A percentile compares a stretch with the other conserved stretches of the same genome.
Conservation (phyloP, 306 rosid genomes). For the Neltuma alba region DNA sequence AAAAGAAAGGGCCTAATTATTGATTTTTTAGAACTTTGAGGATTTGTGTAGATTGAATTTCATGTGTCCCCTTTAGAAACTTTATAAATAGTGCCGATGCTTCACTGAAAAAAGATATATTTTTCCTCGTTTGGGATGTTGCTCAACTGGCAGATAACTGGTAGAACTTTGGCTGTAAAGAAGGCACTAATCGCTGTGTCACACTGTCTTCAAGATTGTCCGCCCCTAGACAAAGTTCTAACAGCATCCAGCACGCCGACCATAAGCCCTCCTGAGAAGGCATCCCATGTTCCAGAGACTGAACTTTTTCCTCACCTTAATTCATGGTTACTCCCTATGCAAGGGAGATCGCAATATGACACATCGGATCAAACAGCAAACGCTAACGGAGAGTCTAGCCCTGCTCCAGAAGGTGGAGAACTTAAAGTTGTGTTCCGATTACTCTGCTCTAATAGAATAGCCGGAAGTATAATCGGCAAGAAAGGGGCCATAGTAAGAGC, state of each 20-base stretch:
- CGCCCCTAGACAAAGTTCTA: constrained; percentile 38
- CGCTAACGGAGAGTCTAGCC: constrained; percentile 32
- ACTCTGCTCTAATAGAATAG: constrained; percentile 58
- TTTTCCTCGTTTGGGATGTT: constrained; percentile 33
- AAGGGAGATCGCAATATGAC: constrained; percentile 37
- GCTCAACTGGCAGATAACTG: constrained; percentile 52
- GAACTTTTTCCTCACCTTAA: constrained; percentile 51
- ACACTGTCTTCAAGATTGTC: constrained; percentile 59
- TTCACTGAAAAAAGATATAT: constrained; percentile 7
- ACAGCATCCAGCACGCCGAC: constrained; percentile 25
- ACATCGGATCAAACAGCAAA: constrained; percentile 25
- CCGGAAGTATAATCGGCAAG: constrained; percentile 72
- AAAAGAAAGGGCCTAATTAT: neutral
- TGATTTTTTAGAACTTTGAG: constrained; percentile 14
- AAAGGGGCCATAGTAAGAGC: constrained; percentile 56
- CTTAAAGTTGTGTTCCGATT: constrained; percentile 56
- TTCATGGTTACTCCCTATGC: constrained; percentile 41
- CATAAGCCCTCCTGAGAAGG: constrained; percentile 32
- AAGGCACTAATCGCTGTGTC: constrained; percentile 57
- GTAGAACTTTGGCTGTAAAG: constrained; percentile 52
- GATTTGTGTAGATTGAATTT: constrained; percentile 9
- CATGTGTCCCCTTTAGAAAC: neutral
- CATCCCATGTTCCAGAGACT: constrained; percentile 34
- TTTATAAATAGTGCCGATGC: neutral
- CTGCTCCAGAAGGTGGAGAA: constrained; percentile 34